A percentile compares a stretch with the other conserved stretches of the same genome.
Conservation (phyloP, 2,329 filamentous ascomycete species). For the Neonectria magnoliae region DNA sequence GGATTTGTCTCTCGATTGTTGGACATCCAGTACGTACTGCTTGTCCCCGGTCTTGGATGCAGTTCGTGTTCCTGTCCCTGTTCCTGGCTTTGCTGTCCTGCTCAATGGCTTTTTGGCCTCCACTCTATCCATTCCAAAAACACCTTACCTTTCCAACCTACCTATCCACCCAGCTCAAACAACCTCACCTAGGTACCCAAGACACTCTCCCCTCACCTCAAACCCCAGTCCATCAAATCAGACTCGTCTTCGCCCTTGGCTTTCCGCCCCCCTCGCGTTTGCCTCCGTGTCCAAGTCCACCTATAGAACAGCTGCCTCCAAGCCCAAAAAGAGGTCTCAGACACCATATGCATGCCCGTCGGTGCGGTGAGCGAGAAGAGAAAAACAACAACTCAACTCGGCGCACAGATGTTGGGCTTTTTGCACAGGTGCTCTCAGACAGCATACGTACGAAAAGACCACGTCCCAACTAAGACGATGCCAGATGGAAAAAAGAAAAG, state of each 20-base stretch:
- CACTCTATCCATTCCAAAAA: constrained; percentile 13
- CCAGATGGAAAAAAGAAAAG: too few species aligned
- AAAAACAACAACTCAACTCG: not conserved
- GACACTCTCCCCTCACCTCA: constrained; percentile 1
- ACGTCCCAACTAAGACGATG: not conserved
- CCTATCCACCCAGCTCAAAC: constrained; percentile 6
- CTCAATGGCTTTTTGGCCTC: not conserved
- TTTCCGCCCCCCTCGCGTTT: constrained; percentile 28
- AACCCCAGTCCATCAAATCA: not conserved
- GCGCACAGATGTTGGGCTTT: not conserved
- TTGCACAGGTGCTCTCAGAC: not conserved
- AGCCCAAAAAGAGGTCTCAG: constrained; percentile 26
- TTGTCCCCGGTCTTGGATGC: not conserved
- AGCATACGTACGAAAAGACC: too few species aligned
- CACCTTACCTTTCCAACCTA: constrained; percentile 6
- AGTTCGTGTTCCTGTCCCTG: constrained; percentile 8
- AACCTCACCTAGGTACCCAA: constrained; percentile 3
- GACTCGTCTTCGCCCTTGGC: not conserved
- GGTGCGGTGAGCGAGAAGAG: constrained; percentile 12
- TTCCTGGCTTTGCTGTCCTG: not conserved
- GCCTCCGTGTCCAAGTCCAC: constrained; percentile 11
- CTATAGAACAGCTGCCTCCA: constrained; percentile 7
- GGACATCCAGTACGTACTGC: not conserved
- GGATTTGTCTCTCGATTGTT: constrained; percentile 12
- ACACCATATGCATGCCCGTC: constrained; percentile 24